Conservation (phyloP, 768 basidiomycete species). For the Cystofilobasidium ferigula region DNA sequence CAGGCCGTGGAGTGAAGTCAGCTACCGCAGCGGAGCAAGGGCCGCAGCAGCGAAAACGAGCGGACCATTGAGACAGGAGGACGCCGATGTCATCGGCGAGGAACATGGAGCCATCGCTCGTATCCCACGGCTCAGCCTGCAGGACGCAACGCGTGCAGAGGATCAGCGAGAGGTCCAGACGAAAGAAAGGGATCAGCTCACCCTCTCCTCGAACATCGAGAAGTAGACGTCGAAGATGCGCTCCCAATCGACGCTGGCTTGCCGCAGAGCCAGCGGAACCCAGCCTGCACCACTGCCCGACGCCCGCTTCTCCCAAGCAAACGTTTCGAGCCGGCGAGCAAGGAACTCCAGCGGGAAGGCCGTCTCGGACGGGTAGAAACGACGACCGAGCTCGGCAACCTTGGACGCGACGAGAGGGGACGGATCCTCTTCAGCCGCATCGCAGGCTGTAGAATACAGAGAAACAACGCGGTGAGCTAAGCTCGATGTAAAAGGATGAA, state of each 20-base stretch:
- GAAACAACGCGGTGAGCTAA: not conserved
- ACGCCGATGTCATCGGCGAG: slow-evolving; percentile 19
- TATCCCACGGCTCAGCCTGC: slow-evolving; percentile 22
- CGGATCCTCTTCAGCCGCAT: not conserved
- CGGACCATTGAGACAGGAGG: slow-evolving; percentile 17
- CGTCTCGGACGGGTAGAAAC: slow-evolving; percentile 82
- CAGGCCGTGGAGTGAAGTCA: not conserved
- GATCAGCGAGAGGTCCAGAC: too few relatives aligned
- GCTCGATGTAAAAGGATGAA: not conserved
- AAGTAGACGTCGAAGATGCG: slow-evolving; percentile 79
- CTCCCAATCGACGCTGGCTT: slow-evolving; percentile 67
- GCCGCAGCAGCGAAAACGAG: not conserved
- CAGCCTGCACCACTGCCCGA: slow-evolving; percentile 59
- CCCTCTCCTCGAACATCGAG: slow-evolving; percentile 80
- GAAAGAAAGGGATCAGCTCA: slow-evolving; percentile 37
- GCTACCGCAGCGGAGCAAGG: not conserved
- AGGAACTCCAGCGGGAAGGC: slow-evolving; percentile 79
- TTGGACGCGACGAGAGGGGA: slow-evolving; percentile 45
- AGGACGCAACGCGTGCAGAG: not conserved
- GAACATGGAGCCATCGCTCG: slow-evolving; percentile 8
- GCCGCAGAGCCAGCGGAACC: slow-evolving; percentile 64
- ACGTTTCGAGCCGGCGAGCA: slow-evolving; percentile 61
- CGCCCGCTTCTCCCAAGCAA: slow-evolving; percentile 51
- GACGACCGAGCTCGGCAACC: slow-evolving; percentile 62
- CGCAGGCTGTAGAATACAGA: not conserved